Evolutionary conservation across 2,329 filamentous ascomycete genomes (phyloP), one percentile per base, ranked within the genome.

Genomic region (Epichloe sibirici): DNA sequence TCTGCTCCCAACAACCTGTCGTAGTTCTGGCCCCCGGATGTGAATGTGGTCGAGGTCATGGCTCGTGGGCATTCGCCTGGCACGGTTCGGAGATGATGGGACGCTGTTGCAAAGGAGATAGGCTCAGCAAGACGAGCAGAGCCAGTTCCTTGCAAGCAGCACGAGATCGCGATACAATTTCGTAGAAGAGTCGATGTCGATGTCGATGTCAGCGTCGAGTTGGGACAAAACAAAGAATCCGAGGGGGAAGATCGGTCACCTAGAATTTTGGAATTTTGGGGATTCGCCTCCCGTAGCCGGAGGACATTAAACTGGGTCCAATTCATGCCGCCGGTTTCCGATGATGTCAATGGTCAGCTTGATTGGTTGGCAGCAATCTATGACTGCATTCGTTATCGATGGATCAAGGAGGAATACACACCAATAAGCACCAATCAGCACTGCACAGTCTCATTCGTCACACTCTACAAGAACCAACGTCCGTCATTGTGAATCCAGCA

Each of bases 1-100:
- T 66, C 62, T 48, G 58, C 59, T 38, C 59, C 58, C 4, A 45
- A 37, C 54, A 65, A 55, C 58, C 60, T 58, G 48, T 64, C 62
- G 57, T 65, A 57, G 53, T 61, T 60, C 42, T 65, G 62, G 44
- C 57, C 54, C 40, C 47, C 45, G 15, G 56, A 53, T 46, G 54
- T 56, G 51, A 55, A 45, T 17, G 46, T 48, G 23, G 50, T 52
- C 44, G 46, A 49, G 23, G 57, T 34, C 45, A 54, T 49, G 43
- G 21, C 12, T 39, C n/a, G 31, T 31, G 48, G 31, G 21, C n/a
- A 21, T 38, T 48, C 34, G 46, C 25, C 31, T n/a, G 21, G 45
- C 15, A 35, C 48, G 45, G 17, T 15, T 51, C 42, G 48, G 9
- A 37, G 15, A 44, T 23, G 23, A 3, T 15, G 21, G 39, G 17